Conservation (phyloP, 2,329 filamentous ascomycete genomes). For the Elsinoe necatrix region DNA sequence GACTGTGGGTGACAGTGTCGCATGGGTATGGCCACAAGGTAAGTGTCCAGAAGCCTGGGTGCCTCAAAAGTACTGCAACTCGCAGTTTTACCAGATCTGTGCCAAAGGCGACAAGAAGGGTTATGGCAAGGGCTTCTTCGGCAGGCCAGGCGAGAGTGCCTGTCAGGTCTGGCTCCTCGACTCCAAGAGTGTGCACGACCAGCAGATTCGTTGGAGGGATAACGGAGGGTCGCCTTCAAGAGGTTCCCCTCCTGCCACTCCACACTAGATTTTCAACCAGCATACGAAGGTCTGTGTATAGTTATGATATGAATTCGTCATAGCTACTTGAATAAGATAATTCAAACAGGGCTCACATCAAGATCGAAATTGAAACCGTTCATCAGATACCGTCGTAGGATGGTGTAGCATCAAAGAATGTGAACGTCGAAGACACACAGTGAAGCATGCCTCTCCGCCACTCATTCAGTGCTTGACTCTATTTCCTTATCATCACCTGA, state of each 20-base stretch:
- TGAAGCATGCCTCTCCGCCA: slow-evolving; percentile 32
- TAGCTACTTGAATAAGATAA: not conserved
- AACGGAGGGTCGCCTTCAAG: slow-evolving; percentile 1
- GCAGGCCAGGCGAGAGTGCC: not conserved
- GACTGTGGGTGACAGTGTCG: not conserved
- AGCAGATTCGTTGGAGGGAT: slow-evolving; percentile 2
- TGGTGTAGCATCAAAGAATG: slow-evolving; percentile 25
- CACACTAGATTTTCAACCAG: no score
- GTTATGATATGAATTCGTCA: no score
- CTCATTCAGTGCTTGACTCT: slow-evolving; percentile 97
- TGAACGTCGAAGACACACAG: slow-evolving; percentile 14
- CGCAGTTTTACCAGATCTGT: not conserved
- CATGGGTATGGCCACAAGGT: slow-evolving; percentile 8
- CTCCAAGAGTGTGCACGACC: not conserved
- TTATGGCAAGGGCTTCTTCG: slow-evolving; percentile 1
- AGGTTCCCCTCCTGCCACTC: not conserved
- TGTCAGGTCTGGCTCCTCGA: slow-evolving; percentile 13
- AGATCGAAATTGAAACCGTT: slow-evolving; percentile 13
- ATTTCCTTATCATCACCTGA: slow-evolving; percentile 90
- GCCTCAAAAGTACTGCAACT: slow-evolving; percentile 2
- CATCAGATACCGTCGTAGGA: slow-evolving; percentile 31
- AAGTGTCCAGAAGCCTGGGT: slow-evolving; percentile 3
- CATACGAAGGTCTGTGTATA: no score
- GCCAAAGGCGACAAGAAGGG: not conserved
- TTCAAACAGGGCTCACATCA: not conserved